Base-by-base conservation (phyloP, 1,139 yeast genomes). In the Pichia sp. region DNA sequence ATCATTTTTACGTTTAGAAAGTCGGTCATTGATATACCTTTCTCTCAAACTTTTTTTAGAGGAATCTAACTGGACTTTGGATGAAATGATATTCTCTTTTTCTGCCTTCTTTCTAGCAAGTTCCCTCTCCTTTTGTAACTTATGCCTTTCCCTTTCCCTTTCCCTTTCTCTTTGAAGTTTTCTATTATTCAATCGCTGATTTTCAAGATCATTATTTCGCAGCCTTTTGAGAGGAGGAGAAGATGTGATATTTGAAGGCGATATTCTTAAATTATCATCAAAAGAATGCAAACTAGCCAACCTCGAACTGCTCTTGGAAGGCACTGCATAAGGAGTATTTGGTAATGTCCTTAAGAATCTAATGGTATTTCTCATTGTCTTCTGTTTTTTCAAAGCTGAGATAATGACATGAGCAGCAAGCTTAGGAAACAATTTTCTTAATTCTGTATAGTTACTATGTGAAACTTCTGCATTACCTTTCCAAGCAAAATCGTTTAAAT, bases 321-420 rank as follows among this genome's bases (percentile, higher is more conserved):
- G 8, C 5, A 12, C 18, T 6, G 42, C 20, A 8, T 21, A 23
- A 5, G 8, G 12, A 2, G 34, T 14, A 6, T 25, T 41, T 1
- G 54, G 53, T 22, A 56, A 32, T 11, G 49, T 33, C 4, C 48
- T 52, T 32, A 80, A 60, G 61, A 77, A 67, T 40, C 64, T 67
- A 25, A 78, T 69, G 12, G 82, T 72, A 38, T 72, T 71, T 44
- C 78, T 67, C 25, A 78, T 57, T 44, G 78, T 72, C 10, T 78
- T 77, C 38, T 75, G 79, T 26, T 74, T 71, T 38, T 74, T 78
- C 54, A 78, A 75, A 1, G 81, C 82, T 38, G 76, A 76, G 47
- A 76, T 71, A 28, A 81, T 69, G 46, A 77, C 72, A 26, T 75
- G 67, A 36, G 69, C 73, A 18, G 64, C 60, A 19, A 75, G 56